These are phyloP conservation scores for Monascus purpureus DNA, from an alignment of 495 filamentous ascomycete species.

Conservation along the genomic window DNA sequence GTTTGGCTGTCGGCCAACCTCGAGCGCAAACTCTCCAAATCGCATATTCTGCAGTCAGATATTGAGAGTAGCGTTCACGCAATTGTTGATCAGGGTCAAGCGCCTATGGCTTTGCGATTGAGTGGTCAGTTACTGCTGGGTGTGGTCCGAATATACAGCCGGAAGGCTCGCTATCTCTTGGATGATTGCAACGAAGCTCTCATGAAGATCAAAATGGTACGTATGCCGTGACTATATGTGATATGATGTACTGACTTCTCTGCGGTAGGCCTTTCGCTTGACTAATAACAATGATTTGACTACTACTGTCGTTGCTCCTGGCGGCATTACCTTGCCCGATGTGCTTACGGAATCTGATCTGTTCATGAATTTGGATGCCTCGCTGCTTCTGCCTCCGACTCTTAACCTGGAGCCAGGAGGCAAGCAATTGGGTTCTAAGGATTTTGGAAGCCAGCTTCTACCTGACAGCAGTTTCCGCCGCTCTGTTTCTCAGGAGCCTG, in stretches of 20 bases:
- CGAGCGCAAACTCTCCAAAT: slow-evolving; percentile 94
- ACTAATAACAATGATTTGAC: slow-evolving; percentile 70
- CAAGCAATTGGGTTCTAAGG: slow-evolving; percentile 39
- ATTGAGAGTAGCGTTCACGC: slow-evolving; percentile 85
- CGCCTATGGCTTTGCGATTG: slow-evolving; percentile 85
- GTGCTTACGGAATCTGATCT: slow-evolving; percentile 80
- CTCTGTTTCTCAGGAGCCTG: slow-evolving; percentile 34
- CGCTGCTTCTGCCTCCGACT: slow-evolving; percentile 56
- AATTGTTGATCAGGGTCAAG: slow-evolving; percentile 86
- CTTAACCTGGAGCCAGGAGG: slow-evolving; percentile 42
- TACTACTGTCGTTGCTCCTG: slow-evolving; percentile 49
- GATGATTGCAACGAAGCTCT: slow-evolving; percentile 97
- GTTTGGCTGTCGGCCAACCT: slow-evolving; percentile 97
- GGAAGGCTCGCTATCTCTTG: slow-evolving; percentile 88
- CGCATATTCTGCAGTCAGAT: slow-evolving; percentile 81
- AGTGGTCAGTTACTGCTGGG: slow-evolving; percentile 89
- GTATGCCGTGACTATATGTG: too few species aligned
- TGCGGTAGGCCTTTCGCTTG: slow-evolving; percentile 68
- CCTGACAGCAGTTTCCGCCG: slow-evolving; percentile 45
- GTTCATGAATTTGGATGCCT: slow-evolving; percentile 59
- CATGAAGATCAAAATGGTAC: slow-evolving; percentile 96
- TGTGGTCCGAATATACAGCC: slow-evolving; percentile 92
- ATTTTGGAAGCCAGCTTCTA: slow-evolving; percentile 55
- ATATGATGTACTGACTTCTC: too few species aligned
- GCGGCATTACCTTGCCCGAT: slow-evolving; percentile 70